Base-by-base conservation (phyloP, 352 stramenopile genomes). In the Phytophthora agathidicida region DNA sequence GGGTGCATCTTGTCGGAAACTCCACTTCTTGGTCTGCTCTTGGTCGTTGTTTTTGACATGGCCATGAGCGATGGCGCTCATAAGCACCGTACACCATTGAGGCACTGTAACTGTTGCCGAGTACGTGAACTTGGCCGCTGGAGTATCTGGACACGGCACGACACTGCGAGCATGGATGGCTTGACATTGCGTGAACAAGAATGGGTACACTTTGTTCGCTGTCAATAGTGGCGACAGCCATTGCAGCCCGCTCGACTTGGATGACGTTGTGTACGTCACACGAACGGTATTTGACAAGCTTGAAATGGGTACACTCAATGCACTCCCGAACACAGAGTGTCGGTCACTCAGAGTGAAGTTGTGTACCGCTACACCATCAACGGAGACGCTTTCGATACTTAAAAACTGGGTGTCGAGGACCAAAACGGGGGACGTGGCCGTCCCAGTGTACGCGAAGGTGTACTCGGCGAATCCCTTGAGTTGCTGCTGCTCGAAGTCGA, bases 91-190 rank as follows among this genome's bases (percentile, higher is more conserved):
- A 20, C 93, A 94, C 94, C 93, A 98, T 7, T 73, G 46, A 1
- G 96, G 95, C 11, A 96, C 90, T 6, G 77, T 92, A n/a, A 98
- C 86, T 5, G 62, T 83, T 2, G 96, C 91, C 37, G 86, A 81
- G 76, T 98, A 99, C 10, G 96, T 98, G 43, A 98, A 90, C 71
- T 99, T 98, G 33, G 86, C 82, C 14, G 72, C 77, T 7, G 93
- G 95, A n/a, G 84, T 86, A 77, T 99, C 97, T 24, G 97, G 91
- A 68, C 94, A 98, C 8, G 97, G 97, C 23, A 99, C 50, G 27
- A 99, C 71, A 26, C 80, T 96, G 10, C 97, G 83, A 10, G 94
- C 93, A 66, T 99, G 96, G 67, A 99, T 99, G 4, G 96, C 94
- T 37, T 92, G 80, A 45, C 86, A 94, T 61, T 98, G 93, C 37